Evolutionary conservation across 2,329 filamentous ascomycete species (phyloP), one percentile per base, ranked within the genome.

Genomic region (Aureobasidium sp.): DNA sequence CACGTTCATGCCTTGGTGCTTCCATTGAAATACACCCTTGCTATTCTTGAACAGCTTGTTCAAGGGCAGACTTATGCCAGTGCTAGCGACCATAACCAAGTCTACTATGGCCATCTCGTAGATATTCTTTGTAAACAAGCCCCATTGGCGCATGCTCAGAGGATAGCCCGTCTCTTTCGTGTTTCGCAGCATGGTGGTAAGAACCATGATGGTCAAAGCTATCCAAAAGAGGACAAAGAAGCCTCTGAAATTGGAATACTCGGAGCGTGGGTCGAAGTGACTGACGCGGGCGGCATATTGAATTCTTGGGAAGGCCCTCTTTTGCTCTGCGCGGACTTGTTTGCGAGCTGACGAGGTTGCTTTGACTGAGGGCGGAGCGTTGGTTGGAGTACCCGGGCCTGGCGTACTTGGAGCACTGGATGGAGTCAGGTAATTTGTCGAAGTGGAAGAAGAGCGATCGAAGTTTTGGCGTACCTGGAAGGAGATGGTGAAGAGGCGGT

Each of bases 211-310:
- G 68, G 90, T 90, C 64, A 99, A 81, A 10, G 91, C 91, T 67
- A 99, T 93, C 94, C 94, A 99, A 78, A 99, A 99, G 41, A 99
- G 84, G 60, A 94, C 90, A 78, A 97, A 99, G 82, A 99, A 99
- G 72, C 94, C 94, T 69, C 91, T 86, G 74, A 99, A 99, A 75
- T 99, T 91, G 70, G 87, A 87, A 74, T 97, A 92, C 70, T 96
- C 91, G 75, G 90, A 96, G 55, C 85, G 83, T 0, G 92, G 91
- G 72, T 99, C 94, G 73, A 99, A 96, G 77, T 99, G 93, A 20
- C 93, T 97, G 26, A 97, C 87, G 62, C 94, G 88, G 64, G 89
- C 87, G 44, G 90, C 84, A 77, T 93, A 99, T 70, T 96, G 90
- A 72, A 96, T 91, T 26, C 90, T 94, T 26, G 95, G 93, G 73